Conservation (phyloP, 1,284 basidiomycete species). For the Porodaedalea pini region DNA sequence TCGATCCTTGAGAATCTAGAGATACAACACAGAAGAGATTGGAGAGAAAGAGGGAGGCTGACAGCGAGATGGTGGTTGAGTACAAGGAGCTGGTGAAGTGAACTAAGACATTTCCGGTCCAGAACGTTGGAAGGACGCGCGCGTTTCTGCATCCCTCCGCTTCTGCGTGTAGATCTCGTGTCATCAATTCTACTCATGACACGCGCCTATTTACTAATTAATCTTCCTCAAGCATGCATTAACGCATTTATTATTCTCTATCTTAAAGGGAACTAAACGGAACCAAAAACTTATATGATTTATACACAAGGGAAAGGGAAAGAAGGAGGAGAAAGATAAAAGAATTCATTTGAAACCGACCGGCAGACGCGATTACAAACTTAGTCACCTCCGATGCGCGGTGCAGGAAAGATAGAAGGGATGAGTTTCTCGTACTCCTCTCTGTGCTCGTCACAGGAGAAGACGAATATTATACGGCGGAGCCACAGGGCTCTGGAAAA, state of each 20-base stretch:
- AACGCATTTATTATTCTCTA: too few species aligned
- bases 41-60: neutral
- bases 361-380: too few species aligned
- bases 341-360: too few species aligned
- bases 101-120: neutral
- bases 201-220: too few species aligned
- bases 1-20: neutral
- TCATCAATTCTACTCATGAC: too few species aligned
- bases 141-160: neutral
- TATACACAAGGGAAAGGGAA: too few species aligned
- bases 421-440: neutral
- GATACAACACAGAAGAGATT: too few species aligned
- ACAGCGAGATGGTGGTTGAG: neutral
- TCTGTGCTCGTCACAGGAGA: neutral
- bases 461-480: neutral
- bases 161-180: neutral
- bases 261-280: too few species aligned
- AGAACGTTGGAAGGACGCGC: neutral
- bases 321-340: neutral
- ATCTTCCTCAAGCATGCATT: too few species aligned
- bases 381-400: too few species aligned
- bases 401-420: neutral
- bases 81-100: neutral
- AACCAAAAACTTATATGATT: too few species aligned
- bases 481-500: slow-evolving; percentile 38